phyloP scores from a whole-genome alignment of 768 basidiomycete species.

The Agaricus subrufescens region DNA sequence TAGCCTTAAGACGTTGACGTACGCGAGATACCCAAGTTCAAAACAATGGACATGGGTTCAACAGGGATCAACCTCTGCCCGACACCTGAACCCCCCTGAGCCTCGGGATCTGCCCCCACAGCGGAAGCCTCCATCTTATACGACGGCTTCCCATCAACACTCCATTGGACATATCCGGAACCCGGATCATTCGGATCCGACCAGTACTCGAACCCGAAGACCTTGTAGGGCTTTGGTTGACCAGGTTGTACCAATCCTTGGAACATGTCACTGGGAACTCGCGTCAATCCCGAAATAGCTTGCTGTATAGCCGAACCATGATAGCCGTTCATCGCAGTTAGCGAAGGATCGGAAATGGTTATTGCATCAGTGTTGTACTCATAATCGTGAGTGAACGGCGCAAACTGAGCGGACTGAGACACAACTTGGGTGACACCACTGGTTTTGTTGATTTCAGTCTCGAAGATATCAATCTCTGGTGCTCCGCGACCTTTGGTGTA shows the following conservation, averaged over 20 bases:
- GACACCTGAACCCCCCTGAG: slow-evolving; percentile 38
- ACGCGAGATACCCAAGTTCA: slow-evolving; percentile 64
- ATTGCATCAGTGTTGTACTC: slow-evolving; percentile 29
- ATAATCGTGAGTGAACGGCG: slow-evolving; percentile 46
- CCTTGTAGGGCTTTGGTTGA: slow-evolving; percentile 19
- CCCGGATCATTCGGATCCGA: slow-evolving; percentile 47
- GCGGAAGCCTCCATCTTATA: slow-evolving; percentile 51
- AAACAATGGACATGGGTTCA: slow-evolving; percentile 56
- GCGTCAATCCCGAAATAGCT: slow-evolving; percentile 43
- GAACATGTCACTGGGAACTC: slow-evolving; percentile 48
- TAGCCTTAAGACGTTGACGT: slow-evolving; percentile 15
- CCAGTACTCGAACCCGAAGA: slow-evolving; percentile 71
- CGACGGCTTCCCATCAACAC: slow-evolving; percentile 48
- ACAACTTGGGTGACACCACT: slow-evolving; percentile 43
- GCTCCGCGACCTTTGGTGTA: slow-evolving; percentile 56
- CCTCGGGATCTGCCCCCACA: slow-evolving; percentile 33
- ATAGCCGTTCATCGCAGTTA: slow-evolving; percentile 34
- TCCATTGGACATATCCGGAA: slow-evolving; percentile 75
- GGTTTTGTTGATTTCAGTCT: slow-evolving; percentile 64
- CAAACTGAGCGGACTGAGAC: slow-evolving; percentile 76
- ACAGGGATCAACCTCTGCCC: slow-evolving; percentile 54
- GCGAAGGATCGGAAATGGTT: slow-evolving; percentile 24
- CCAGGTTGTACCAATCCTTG: slow-evolving; percentile 37
- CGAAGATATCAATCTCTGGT: slow-evolving; percentile 81
- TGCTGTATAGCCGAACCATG: slow-evolving; percentile 58